A percentile compares a stretch with the other conserved stretches of the same genome.
Conservation (phyloP, 2,329 filamentous ascomycete genomes). For the Trichoderma sp. region DNA sequence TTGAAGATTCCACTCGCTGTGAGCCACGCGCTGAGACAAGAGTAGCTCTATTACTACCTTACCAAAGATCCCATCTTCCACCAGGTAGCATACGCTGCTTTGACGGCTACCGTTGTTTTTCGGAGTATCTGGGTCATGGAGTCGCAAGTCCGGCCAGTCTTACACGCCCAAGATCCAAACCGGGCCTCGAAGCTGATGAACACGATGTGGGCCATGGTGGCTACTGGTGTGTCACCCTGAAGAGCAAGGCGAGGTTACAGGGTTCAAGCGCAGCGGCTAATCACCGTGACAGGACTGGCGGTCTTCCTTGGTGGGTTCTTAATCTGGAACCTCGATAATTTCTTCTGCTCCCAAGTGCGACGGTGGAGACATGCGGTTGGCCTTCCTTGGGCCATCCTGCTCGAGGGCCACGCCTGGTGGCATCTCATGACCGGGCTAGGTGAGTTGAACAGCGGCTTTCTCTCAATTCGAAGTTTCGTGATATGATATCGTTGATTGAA, state of each 20-base stretch:
- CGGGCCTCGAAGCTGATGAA: constrained; percentile 55
- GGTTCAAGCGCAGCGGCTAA: background rate
- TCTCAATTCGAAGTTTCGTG: background rate
- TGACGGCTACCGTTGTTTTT: constrained; percentile 72
- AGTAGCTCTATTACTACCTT: constrained; percentile 67
- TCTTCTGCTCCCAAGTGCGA: constrained; percentile 69
- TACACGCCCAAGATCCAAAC: constrained; percentile 49
- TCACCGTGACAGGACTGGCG: constrained; percentile 45
- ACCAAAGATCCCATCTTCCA: constrained; percentile 83
- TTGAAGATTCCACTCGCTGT: background rate
- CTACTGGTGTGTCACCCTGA: constrained; percentile 46
- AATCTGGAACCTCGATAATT: constrained; percentile 80
- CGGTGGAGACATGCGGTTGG: constrained; percentile 69
- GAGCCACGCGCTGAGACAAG: background rate
- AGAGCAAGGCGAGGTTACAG: background rate
- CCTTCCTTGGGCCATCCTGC: constrained; percentile 77
- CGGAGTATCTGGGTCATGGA: constrained; percentile 78
- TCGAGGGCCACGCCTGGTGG: constrained; percentile 65
- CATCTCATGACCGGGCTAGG: constrained; percentile 81
- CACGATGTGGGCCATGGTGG: constrained; percentile 78
- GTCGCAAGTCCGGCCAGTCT: constrained; percentile 50
- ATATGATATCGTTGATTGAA: background rate
- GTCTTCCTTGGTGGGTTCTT: constrained; percentile 76
- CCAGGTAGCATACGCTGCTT: constrained; percentile 74
- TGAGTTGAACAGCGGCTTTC: constrained; percentile 30